Evolutionary conservation across 768 basidiomycete genomes (phyloP).

Genomic region (Pleurotus eryngii): DNA sequence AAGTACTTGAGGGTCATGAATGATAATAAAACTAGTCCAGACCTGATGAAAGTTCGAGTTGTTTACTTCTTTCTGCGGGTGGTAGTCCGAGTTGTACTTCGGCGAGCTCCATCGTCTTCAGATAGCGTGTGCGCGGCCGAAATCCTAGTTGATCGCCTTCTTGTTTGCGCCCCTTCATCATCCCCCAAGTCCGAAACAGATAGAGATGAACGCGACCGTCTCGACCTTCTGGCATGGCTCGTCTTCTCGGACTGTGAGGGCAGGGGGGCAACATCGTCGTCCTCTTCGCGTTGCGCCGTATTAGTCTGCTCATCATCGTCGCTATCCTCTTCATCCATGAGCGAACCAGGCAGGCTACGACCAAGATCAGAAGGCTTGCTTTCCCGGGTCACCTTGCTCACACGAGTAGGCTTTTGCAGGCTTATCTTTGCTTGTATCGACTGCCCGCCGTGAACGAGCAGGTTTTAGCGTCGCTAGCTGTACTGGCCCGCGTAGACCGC

Average conservation of each 20-base stretch:
- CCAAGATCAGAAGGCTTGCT: constrained; percentile 10
- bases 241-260: constrained; percentile 23
- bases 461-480: constrained; percentile 8
- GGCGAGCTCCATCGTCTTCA: neutral
- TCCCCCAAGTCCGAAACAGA: constrained; percentile 29
- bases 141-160: constrained; percentile 43
- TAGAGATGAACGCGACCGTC: constrained; percentile 26
- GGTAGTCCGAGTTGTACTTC: neutral
- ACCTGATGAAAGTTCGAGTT: too few relatives aligned
- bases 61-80: neutral
- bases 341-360: constrained; percentile 21
- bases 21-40: too few relatives aligned
- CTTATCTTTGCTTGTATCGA: neutral
- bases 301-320: constrained; percentile 21
- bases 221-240: constrained; percentile 20
- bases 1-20: too few relatives aligned
- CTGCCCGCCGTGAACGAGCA: constrained; percentile 9
- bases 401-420: constrained; percentile 1
- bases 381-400: neutral
- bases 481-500: constrained; percentile 13
- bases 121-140: constrained; percentile 15
- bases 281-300: constrained; percentile 29
- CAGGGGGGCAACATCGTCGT: constrained; percentile 36
- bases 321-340: constrained; percentile 23
- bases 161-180: constrained; percentile 31